phyloP scores from a whole-genome alignment of 208 protist species.

The Spongospora subterranea region DNA sequence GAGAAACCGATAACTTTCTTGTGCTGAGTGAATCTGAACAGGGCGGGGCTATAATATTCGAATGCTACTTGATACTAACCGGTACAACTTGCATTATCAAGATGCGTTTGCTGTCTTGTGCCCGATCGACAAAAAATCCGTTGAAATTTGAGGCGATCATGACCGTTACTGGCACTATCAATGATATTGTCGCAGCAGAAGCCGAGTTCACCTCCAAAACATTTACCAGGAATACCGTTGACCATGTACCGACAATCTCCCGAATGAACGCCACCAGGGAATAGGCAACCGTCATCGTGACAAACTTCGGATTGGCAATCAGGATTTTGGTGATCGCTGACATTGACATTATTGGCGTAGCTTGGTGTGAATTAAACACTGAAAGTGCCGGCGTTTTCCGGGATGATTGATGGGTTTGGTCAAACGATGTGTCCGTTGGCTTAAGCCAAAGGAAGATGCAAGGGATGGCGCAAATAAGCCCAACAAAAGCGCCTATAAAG shows the following conservation, averaged over 20 bases:
- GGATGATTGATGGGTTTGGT: background rate
- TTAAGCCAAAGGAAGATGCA: background rate
- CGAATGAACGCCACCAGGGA: background rate
- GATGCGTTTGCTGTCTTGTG: background rate
- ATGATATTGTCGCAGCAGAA: background rate
- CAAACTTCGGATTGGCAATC: background rate
- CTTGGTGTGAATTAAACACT: background rate
- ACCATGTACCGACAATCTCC: background rate
- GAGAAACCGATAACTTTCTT: too few species aligned
- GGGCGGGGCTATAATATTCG: background rate
- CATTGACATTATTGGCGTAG: background rate
- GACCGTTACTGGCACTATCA: background rate
- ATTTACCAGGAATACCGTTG: constrained; percentile 21
- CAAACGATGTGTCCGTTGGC: background rate
- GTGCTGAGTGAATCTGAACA: too few species aligned
- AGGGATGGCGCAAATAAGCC: background rate
- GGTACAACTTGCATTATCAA: background rate
- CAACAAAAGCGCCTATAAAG: background rate
- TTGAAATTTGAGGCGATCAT: background rate
- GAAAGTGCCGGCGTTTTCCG: background rate
- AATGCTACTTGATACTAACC: background rate
- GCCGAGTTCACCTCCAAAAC: background rate
- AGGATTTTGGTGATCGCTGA: background rate
- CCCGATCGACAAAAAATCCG: constrained; percentile 7
- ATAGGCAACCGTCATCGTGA: constrained; percentile 31